Conservation (phyloP, 352 stramenopile species). For the Phytophthora crassamura region DNA sequence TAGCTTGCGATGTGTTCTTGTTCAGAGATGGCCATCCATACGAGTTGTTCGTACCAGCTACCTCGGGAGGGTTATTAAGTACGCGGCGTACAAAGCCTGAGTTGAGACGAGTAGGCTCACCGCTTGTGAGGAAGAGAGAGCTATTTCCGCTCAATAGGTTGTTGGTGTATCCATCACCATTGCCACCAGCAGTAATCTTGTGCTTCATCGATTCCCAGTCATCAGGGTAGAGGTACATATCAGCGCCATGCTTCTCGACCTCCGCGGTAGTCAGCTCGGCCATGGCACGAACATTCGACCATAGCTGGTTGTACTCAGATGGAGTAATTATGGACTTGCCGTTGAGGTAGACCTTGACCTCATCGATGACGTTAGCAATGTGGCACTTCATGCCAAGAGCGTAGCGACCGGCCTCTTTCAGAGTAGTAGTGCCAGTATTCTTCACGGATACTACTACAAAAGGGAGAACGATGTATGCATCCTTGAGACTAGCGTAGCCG, state of each 20-base stretch:
- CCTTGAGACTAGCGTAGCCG: constrained; percentile 5
- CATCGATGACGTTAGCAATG: neutral
- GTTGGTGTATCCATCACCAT: neutral
- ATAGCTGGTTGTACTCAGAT: neutral
- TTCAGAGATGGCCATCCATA: neutral
- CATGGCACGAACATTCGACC: neutral
- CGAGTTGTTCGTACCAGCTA: neutral
- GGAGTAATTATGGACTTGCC: neutral
- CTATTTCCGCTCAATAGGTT: neutral
- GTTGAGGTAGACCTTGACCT: neutral
- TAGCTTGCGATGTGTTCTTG: neutral
- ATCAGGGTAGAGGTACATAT: neutral
- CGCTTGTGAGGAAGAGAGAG: neutral
- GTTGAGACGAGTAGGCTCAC: neutral
- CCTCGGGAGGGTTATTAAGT: neutral
- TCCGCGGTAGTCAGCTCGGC: neutral
- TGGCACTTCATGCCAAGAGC: neutral
- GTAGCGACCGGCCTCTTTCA: too few relatives aligned
- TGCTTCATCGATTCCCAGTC: neutral
- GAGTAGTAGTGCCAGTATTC: neutral
- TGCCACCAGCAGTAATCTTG: too few relatives aligned
- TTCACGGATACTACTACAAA: neutral
- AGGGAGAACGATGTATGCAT: constrained; percentile 1
- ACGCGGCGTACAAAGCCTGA: neutral
- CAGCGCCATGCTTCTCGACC: neutral